phyloP scores from a whole-genome alignment of 805 yeast species.

The Hagleromyces aurorensis region DNA sequence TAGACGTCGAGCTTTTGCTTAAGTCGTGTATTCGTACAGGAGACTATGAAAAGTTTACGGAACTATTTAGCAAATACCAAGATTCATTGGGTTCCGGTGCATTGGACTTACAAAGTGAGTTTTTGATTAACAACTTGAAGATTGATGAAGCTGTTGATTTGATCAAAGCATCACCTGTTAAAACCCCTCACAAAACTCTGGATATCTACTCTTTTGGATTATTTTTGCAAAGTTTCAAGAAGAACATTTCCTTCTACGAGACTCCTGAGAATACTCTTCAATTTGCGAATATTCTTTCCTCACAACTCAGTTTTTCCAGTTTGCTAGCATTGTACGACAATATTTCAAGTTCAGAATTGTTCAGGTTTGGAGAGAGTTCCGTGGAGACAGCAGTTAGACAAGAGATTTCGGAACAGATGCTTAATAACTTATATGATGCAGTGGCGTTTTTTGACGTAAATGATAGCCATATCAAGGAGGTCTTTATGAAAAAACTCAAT shows the following conservation, averaged over 20 bases:
- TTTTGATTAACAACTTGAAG: constrained; percentile 14
- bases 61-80: constrained; percentile 13
- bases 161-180: constrained; percentile 9
- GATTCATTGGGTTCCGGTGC: constrained; percentile 10
- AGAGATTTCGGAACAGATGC: constrained; percentile 22
- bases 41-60: constrained; percentile 14
- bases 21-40: constrained; percentile 23
- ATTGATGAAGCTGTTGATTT: constrained; percentile 18
- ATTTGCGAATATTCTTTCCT: constrained; percentile 23
- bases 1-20: constrained; percentile 19
- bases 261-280: constrained; percentile 22
- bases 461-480: constrained; percentile 4
- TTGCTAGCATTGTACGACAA: constrained; percentile 16
- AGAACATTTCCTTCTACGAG: constrained; percentile 6
- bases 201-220: constrained; percentile 21
- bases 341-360: constrained; percentile 9
- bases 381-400: constrained; percentile 6
- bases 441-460: constrained; percentile 11
- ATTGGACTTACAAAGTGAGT: constrained; percentile 19
- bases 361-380: constrained; percentile 4
- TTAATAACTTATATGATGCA: constrained; percentile 22
- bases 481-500: constrained; percentile 12
- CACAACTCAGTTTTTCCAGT: constrained; percentile 13
- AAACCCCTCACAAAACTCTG: constrained; percentile 13
- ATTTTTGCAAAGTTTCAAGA: constrained; percentile 20